phyloP scores from a whole-genome alignment of 1,284 basidiomycete genomes.

The Pholiota adiposa region DNA sequence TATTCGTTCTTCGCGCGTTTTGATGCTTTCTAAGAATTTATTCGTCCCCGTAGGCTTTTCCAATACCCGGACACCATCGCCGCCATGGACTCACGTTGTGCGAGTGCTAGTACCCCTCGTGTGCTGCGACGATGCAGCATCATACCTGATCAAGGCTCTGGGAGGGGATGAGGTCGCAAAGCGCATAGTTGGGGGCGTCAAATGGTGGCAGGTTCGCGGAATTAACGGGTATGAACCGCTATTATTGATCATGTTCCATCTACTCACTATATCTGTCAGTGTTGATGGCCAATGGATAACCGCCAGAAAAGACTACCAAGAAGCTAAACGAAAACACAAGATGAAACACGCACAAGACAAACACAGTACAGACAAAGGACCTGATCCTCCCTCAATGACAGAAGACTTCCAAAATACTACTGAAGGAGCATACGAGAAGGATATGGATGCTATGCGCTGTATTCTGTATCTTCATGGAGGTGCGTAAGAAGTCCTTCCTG shows the following conservation, averaged over 20 bases:
- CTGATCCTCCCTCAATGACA: constrained; percentile 6
- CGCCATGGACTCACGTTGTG: constrained; percentile 87
- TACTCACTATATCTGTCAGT: constrained; percentile 40
- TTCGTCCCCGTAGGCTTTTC: constrained; percentile 57
- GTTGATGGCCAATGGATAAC: constrained; percentile 93
- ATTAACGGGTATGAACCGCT: constrained; percentile 58
- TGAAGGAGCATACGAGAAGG: constrained; percentile 54
- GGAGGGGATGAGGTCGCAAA: constrained; percentile 82
- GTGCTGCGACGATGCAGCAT: constrained; percentile 81
- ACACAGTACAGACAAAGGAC: constrained; percentile 18
- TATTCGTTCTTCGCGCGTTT: neutral
- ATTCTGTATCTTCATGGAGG: constrained; percentile 88
- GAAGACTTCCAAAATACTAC: constrained; percentile 13
- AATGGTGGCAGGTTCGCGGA: constrained; percentile 97
- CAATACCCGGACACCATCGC: constrained; percentile 85
- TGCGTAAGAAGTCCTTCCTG: constrained; percentile 25
- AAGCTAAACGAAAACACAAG: constrained; percentile 59
- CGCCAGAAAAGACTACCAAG: constrained; percentile 71
- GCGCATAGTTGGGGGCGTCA: constrained; percentile 84
- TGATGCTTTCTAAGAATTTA: neutral
- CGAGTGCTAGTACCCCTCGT: constrained; percentile 76
- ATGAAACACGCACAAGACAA: constrained; percentile 42
- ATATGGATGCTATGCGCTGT: constrained; percentile 87
- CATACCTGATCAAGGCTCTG: constrained; percentile 76
- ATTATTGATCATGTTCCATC: neutral